Conservation (phyloP, 495 filamentous ascomycete species). For the Sordaria brevicollis region DNA sequence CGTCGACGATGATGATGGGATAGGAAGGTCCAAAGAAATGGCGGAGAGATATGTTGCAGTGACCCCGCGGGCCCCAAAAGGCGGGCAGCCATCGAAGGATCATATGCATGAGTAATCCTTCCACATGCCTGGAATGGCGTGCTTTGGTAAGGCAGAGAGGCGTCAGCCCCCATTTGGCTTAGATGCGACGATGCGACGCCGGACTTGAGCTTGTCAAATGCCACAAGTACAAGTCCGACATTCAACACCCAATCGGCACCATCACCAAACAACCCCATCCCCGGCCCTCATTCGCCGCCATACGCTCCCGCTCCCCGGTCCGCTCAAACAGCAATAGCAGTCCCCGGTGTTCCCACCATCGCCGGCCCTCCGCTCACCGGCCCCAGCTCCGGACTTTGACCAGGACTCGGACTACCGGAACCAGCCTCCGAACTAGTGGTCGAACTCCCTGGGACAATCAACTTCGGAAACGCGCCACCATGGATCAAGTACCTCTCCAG, state of each 20-base stretch:
- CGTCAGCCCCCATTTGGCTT: background rate
- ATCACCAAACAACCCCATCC: background rate
- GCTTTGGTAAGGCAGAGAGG: background rate
- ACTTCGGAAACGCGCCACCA: slow-evolving; percentile 29
- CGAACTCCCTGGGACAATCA: slow-evolving; percentile 1
- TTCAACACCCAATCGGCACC: background rate
- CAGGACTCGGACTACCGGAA: background rate
- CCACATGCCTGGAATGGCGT: background rate
- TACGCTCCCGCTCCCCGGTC: too few species aligned
- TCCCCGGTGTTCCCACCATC: background rate
- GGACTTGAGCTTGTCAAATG: background rate
- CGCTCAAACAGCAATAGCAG: background rate
- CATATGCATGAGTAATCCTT: background rate
- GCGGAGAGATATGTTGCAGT: background rate
- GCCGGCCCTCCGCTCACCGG: background rate
- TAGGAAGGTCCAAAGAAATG: too few species aligned
- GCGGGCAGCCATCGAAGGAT: background rate
- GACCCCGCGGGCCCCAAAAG: background rate
- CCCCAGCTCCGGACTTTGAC: background rate
- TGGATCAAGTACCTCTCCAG: slow-evolving; percentile 33
- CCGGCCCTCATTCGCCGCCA: background rate
- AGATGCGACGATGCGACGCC: background rate
- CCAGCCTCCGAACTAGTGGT: background rate
- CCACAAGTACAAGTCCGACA: too few species aligned
- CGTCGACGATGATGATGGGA: background rate